Percentiles rank a stretch among this genome's conserved stretches.
phyloP scores from a whole-genome alignment of 2,329 filamentous ascomycete genomes.

The Colletotrichum cereale region DNA sequence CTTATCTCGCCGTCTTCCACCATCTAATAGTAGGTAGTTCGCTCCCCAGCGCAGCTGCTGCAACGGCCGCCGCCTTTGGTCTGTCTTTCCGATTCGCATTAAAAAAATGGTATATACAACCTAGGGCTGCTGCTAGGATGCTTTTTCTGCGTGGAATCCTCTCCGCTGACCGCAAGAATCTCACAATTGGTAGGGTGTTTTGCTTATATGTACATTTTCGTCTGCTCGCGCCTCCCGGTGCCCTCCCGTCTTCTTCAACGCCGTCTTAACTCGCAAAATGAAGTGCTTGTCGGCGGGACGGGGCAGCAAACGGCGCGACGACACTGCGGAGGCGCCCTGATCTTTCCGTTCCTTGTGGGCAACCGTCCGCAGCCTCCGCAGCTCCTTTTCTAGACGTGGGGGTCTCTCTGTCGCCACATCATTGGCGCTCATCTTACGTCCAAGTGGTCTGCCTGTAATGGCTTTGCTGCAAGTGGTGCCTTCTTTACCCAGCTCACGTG shows the following conservation, averaged over 20 bases:
- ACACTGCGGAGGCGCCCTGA: conserved; percentile 21
- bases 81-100: conserved; percentile 35
- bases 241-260: neutral
- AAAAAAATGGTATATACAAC: conserved; percentile 39
- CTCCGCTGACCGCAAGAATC: conserved; percentile 25
- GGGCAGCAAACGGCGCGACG: conserved; percentile 30
- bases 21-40: neutral
- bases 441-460: neutral
- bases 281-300: neutral
- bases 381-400: neutral
- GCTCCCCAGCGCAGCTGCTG: neutral
- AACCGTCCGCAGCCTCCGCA: conserved; percentile 24
- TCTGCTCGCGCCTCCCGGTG: conserved; percentile 34
- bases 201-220: conserved; percentile 33
- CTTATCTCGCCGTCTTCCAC: conserved; percentile 6
- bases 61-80: neutral
- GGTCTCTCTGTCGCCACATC: neutral
- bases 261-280: neutral
- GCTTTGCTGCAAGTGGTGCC: neutral
- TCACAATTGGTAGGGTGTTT: conserved; percentile 12
- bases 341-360: neutral
- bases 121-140: conserved; percentile 10
- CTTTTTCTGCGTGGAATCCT: conserved; percentile 1
- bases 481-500: conserved; percentile 1
- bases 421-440: neutral